phyloP scores from a whole-genome alignment of 306 rosid species.

The Sicyos baderoa region DNA sequence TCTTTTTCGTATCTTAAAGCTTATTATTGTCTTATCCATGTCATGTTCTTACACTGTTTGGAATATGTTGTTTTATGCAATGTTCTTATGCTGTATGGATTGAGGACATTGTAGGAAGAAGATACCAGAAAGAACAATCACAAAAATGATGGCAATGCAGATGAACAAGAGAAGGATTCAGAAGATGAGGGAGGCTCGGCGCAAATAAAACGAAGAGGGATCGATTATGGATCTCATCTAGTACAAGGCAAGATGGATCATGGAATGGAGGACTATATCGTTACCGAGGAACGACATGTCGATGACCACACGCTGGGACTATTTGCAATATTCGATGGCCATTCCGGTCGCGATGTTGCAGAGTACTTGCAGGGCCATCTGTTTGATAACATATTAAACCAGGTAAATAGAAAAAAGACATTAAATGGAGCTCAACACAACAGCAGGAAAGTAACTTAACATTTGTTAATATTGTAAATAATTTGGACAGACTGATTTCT shows the following conservation, averaged over 20 bases:
- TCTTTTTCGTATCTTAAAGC: too few species aligned
- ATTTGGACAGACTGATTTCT: constrained; percentile 39
- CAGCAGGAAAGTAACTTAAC: background rate
- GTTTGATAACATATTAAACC: constrained; percentile 33
- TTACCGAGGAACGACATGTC: constrained; percentile 34
- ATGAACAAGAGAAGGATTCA: background rate
- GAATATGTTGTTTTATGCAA: too few species aligned
- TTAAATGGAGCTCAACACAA: too few species aligned
- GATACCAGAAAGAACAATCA: constrained; percentile 10
- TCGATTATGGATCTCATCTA: constrained; percentile 45
- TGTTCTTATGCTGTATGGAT: too few species aligned
- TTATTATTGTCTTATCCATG: too few species aligned
- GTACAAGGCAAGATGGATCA: constrained; percentile 41
- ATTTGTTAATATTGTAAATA: background rate
- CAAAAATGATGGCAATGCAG: constrained; percentile 13
- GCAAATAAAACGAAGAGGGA: constrained; percentile 15
- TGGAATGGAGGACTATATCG: constrained; percentile 57
- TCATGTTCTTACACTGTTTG: too few species aligned
- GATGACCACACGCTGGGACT: constrained; percentile 15
- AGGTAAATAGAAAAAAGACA: background rate
- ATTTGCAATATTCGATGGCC: constrained; percentile 61
- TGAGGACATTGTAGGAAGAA: constrained; percentile 15
- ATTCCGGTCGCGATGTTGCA: constrained; percentile 46
- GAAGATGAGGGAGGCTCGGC: background rate
- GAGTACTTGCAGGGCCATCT: constrained; percentile 49